Evolutionary conservation across 1,139 yeast species (phyloP).

Genomic region (Torulaspora globosa): DNA sequence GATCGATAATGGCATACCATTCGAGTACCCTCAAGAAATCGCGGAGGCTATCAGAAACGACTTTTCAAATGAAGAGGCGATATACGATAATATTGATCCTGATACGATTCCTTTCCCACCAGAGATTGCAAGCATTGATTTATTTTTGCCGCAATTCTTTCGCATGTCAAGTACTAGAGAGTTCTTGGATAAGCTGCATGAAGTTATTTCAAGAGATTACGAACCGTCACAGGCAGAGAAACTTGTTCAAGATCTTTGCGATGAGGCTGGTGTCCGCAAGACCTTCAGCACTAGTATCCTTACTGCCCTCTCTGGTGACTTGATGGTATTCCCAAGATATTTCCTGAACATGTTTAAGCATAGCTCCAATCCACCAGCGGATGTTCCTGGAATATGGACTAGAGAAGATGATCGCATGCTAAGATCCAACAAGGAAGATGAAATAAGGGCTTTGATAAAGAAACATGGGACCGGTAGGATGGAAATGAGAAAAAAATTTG

Average conservation of each 20-base stretch:
- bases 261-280: conserved; percentile 45
- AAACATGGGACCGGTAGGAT: conserved; percentile 41
- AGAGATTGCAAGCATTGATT: conserved; percentile 31
- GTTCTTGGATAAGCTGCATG: conserved; percentile 39
- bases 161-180: conserved; percentile 28
- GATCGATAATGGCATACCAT: conserved; percentile 27
- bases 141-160: conserved; percentile 35
- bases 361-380: conserved; percentile 43
- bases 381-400: conserved; percentile 50
- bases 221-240: conserved; percentile 45
- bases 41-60: conserved; percentile 37
- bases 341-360: conserved; percentile 43
- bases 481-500: conserved; percentile 40
- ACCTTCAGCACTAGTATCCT: conserved; percentile 46
- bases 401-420: conserved; percentile 43
- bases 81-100: conserved; percentile 32
- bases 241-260: conserved; percentile 42
- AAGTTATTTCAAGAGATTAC: conserved; percentile 43
- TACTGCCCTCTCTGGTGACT: conserved; percentile 49
- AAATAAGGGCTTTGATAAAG: conserved; percentile 34
- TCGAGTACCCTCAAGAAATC: conserved; percentile 35
- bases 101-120: conserved; percentile 35
- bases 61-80: conserved; percentile 31
- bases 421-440: conserved; percentile 35
- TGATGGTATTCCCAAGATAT: conserved; percentile 45